phyloP scores from a whole-genome alignment of 1,139 yeast genomes.

The Lodderomyces metapsilosis region DNA sequence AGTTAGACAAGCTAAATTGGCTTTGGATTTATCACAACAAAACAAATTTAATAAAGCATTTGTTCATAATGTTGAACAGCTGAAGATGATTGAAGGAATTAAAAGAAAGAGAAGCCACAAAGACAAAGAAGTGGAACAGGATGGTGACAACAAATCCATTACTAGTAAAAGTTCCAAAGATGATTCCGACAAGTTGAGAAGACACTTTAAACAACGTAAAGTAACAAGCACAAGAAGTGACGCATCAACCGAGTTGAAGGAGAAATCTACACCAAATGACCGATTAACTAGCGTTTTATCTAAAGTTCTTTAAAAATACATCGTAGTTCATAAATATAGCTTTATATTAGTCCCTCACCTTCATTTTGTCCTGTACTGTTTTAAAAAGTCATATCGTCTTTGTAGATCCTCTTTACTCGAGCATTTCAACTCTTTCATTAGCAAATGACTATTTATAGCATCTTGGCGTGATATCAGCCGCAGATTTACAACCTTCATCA shows the following conservation, averaged over 20 bases:
- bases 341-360: neutral
- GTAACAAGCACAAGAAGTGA: slow-evolving; percentile 66
- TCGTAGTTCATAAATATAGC: neutral
- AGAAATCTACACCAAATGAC: slow-evolving; percentile 38
- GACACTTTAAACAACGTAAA: slow-evolving; percentile 62
- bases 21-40: slow-evolving; percentile 87
- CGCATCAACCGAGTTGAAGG: slow-evolving; percentile 51
- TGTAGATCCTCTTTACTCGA: slow-evolving; percentile 20
- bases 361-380: slow-evolving; percentile 12
- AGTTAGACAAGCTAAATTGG: slow-evolving; percentile 79
- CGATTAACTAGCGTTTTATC: slow-evolving; percentile 49
- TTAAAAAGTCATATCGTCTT: slow-evolving; percentile 24
- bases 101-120: slow-evolving; percentile 48
- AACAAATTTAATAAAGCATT: slow-evolving; percentile 82
- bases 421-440: slow-evolving; percentile 21
- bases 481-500: slow-evolving; percentile 21
- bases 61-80: slow-evolving; percentile 78
- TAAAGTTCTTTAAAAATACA: slow-evolving; percentile 24
- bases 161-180: neutral
- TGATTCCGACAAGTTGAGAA: slow-evolving; percentile 36
- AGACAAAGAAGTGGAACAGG: slow-evolving; percentile 17
- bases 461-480: slow-evolving; percentile 18
- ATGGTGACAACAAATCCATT: slow-evolving; percentile 9
- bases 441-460: slow-evolving; percentile 23
- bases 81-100: slow-evolving; percentile 75